Evolutionary conservation across 352 stramenopile genomes (phyloP).

Genomic region (Phytopythium vexans): DNA sequence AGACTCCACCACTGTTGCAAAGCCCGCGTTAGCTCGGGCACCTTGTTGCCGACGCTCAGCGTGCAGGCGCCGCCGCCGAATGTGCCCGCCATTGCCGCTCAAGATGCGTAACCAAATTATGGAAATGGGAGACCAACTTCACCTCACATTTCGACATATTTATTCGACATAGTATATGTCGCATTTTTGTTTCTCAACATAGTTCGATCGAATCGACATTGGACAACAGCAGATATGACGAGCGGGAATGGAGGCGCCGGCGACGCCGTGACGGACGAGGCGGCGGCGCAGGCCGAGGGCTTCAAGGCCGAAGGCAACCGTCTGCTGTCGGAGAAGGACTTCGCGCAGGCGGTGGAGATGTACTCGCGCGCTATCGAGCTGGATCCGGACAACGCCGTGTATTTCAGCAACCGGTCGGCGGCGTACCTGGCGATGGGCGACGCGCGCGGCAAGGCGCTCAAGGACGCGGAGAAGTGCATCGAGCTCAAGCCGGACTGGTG

Average conservation of each 20-base stretch:
- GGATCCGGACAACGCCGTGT: conserved; percentile 83
- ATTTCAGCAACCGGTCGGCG: conserved; percentile 84
- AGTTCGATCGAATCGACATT: too few relatives aligned
- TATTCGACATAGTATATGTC: too few relatives aligned
- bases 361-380: conserved; percentile 82
- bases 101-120: not conserved
- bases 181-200: too few relatives aligned
- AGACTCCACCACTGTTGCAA: not conserved
- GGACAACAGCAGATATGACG: not conserved
- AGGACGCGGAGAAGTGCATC: conserved; percentile 78
- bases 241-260: not conserved
- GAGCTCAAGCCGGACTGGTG: conserved; percentile 77
- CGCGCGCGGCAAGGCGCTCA: conserved; percentile 72
- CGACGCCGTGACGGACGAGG: conserved; percentile 34
- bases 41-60: conserved; percentile 43
- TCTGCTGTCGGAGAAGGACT: conserved; percentile 60
- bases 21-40: not conserved
- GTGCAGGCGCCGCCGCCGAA: conserved; percentile 28
- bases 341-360: conserved; percentile 67
- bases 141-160: too few relatives aligned
- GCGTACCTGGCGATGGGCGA: conserved; percentile 79
- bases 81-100: conserved; percentile 10
- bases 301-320: conserved; percentile 87
- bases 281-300: conserved; percentile 62
- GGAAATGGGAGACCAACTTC: too few relatives aligned